phyloP scores from a whole-genome alignment of 305 asterid species.

The Fraxinus angustifolia region DNA sequence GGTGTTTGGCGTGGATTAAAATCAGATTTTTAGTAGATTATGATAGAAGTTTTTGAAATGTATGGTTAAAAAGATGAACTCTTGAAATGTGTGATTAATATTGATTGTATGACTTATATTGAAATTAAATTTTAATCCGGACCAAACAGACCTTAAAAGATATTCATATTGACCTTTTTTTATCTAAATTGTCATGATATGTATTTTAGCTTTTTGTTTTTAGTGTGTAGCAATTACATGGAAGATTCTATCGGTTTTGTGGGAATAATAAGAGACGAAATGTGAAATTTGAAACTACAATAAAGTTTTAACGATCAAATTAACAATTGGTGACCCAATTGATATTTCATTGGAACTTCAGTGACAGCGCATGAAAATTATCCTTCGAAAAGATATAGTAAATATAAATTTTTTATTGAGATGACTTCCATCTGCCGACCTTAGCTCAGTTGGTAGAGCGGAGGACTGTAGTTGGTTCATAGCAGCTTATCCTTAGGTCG shows the following conservation, averaged over 20 bases:
- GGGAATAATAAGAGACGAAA: not conserved
- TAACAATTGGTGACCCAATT: not conserved
- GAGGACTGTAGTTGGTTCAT: conserved; percentile 75
- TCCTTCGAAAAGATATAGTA: not conserved
- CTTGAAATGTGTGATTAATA: too few species aligned
- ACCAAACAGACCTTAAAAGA: too few species aligned
- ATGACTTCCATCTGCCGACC: conserved; percentile 70
- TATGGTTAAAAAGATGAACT: too few species aligned
- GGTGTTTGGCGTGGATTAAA: too few species aligned
- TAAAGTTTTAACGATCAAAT: not conserved
- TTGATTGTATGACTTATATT: too few species aligned
- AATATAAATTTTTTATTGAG: too few species aligned
- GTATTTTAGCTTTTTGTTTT: not conserved
- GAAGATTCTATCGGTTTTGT: not conserved
- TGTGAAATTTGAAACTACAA: not conserved
- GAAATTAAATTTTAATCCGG: too few species aligned
- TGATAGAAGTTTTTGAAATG: too few species aligned
- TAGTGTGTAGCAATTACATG: not conserved
- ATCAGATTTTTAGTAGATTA: too few species aligned
- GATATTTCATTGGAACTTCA: not conserved
- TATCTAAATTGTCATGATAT: not conserved
- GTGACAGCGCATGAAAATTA: not conserved
- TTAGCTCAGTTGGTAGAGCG: conserved; percentile 99
- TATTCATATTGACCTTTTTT: too few species aligned
- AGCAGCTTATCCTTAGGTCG: conserved; percentile 68